Conservation (phyloP, 1,284 basidiomycete species). For the Singerocomus inundabilis region DNA sequence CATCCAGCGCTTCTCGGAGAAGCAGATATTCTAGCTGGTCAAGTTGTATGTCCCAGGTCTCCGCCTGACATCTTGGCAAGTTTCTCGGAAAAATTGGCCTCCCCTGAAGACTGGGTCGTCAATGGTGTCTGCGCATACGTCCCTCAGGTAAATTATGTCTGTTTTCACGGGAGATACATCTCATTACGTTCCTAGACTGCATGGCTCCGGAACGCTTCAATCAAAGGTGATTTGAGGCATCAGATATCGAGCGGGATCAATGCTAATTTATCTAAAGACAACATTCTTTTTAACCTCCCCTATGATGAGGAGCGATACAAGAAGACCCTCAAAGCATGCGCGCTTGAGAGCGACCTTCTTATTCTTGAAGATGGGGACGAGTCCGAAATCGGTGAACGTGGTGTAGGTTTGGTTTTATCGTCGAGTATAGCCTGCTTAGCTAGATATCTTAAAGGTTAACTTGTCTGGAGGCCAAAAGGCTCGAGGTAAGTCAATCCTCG, state of each 20-base stretch:
- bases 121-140: slow-evolving; percentile 84
- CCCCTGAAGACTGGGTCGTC: slow-evolving; percentile 72
- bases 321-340: slow-evolving; percentile 48
- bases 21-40: slow-evolving; percentile 81
- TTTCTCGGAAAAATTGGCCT: slow-evolving; percentile 42
- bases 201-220: slow-evolving; percentile 91
- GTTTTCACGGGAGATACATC: not conserved
- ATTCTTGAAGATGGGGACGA: slow-evolving; percentile 95
- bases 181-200: slow-evolving; percentile 42
- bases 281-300: slow-evolving; percentile 88
- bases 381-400: slow-evolving; percentile 87
- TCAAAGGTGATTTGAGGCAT: slow-evolving; percentile 56
- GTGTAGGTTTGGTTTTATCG: slow-evolving; percentile 43
- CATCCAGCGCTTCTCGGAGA: slow-evolving; percentile 80
- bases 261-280: slow-evolving; percentile 51
- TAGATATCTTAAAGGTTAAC: slow-evolving; percentile 57
- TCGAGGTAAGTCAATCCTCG: slow-evolving; percentile 50
- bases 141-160: slow-evolving; percentile 63
- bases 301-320: slow-evolving; percentile 75
- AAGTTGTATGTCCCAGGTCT: slow-evolving; percentile 79
- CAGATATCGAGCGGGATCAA: not conserved
- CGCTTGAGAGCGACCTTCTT: slow-evolving; percentile 75
- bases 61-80: slow-evolving; percentile 74
- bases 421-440: not conserved
- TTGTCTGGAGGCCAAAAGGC: slow-evolving; percentile 96